Evolutionary conservation across 78 protist genomes (phyloP), one percentile per base, ranked within the genome.

Genomic region (Acrasis kona): DNA sequence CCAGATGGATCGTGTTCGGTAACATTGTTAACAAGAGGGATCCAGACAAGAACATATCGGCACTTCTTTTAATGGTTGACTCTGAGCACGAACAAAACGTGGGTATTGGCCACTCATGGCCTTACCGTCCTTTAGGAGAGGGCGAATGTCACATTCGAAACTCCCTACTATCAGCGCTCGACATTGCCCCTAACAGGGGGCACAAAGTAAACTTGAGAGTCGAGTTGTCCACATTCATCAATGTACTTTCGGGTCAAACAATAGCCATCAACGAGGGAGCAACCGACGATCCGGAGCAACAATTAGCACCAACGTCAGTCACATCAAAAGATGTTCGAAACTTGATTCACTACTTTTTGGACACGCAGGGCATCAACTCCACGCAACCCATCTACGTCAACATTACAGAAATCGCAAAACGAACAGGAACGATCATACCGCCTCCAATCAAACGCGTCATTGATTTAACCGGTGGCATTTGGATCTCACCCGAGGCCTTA

Each of bases 141-240:
- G 2, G 5, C 1, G 83, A 79, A 29, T 2, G 37, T 10, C 83
- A 79, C 12, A 74, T 79, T 1, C 1, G 12, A 28, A 38, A 9
- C 29, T 10, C 78, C 0, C 6, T 10, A 3, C 64, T 79, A 34
- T 34, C 69, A 29, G 1, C 28, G 7, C 10, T 79, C 5, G 77
- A 69, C 28, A 1, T 79, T 8, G 12, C 32, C 1, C 32, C 77
- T 27, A 70, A 70, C 50, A n/a, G 8, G 10, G 83, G 83, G 64
- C 34, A 35, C 6, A 72, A 37, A 28, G 2, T 69, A 0, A 37
- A 0, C n/a, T 35, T 78, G 31, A 6, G 29, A 12, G 31, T 76
- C 2, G 68, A 5, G 31, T 2, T 74, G 6, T 64, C 50, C 9
- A 10, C n/a, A 2, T 38, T 8, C 5, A 32, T 7, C 28, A 3